phyloP scores from a whole-genome alignment of 208 protist species.

The Strigomonas galati region DNA sequence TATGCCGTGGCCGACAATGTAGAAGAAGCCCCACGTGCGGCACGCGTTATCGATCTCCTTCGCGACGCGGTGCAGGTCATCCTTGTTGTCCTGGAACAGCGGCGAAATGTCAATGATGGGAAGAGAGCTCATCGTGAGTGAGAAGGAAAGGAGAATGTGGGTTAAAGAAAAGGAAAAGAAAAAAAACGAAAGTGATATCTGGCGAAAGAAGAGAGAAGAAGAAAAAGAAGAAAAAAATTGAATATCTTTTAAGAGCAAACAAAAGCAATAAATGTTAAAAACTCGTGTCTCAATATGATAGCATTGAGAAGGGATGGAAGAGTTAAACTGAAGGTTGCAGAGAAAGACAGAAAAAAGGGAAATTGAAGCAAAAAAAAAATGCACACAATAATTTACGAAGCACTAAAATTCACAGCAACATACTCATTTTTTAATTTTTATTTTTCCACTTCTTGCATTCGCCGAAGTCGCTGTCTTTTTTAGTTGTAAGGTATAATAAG shows the following conservation, averaged over 20 bases:
- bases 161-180: slow-evolving; percentile 3
- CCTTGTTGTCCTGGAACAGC: slow-evolving; percentile 43
- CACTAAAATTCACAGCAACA: too few species aligned
- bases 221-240: neutral
- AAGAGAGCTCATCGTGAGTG: slow-evolving; percentile 25
- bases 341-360: neutral
- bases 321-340: neutral
- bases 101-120: slow-evolving; percentile 71
- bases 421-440: too few species aligned
- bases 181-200: neutral
- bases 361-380: neutral
- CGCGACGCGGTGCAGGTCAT: slow-evolving; percentile 35
- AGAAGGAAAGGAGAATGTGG: neutral
- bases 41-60: slow-evolving; percentile 65
- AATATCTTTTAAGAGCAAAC: neutral
- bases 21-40: slow-evolving; percentile 81
- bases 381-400: neutral
- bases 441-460: too few species aligned
- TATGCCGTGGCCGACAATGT: slow-evolving; percentile 71
- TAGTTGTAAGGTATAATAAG: too few species aligned
- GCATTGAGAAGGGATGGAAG: neutral
- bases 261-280: neutral
- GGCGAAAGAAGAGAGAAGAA: neutral
- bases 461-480: too few species aligned
- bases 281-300: neutral